Conservation (phyloP, 495 filamentous ascomycete genomes). For the Cryomyces antarcticus region DNA sequence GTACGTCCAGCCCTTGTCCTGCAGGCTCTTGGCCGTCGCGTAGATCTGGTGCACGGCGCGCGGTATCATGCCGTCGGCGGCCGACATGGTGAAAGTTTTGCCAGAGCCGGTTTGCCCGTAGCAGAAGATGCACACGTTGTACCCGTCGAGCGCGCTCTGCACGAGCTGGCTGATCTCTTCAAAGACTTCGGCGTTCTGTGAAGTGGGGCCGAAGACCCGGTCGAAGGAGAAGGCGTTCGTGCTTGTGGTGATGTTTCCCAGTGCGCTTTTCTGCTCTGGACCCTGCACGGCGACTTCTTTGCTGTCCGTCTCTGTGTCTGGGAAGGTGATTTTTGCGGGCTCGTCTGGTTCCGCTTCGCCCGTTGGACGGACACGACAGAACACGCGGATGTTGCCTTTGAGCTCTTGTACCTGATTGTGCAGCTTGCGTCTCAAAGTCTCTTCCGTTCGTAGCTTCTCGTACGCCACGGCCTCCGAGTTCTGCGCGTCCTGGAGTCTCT, state of each 20-base stretch:
- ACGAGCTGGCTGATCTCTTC: constrained; percentile 95
- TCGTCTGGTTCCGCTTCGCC: constrained; percentile 32
- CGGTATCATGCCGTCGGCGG: constrained; percentile 80
- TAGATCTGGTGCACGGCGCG: constrained; percentile 85
- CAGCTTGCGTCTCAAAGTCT: constrained; percentile 73
- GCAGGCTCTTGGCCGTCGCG: constrained; percentile 55
- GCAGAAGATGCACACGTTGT: constrained; percentile 98
- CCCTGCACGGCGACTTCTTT: constrained; percentile 74
- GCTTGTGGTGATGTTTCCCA: constrained; percentile 54
- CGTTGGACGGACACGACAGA: constrained; percentile 84
- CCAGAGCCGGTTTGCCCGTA: constrained; percentile 96
- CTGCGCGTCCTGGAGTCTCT: constrained; percentile 55
- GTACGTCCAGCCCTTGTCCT: constrained; percentile 87
- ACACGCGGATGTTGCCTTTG: constrained; percentile 98
- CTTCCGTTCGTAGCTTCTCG: constrained; percentile 74
- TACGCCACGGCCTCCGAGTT: constrained; percentile 45
- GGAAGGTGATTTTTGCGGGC: constrained; percentile 51
- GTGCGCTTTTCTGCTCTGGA: constrained; percentile 60
- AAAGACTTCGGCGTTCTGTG: constrained; percentile 73
- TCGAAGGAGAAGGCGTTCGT: constrained; percentile 82
- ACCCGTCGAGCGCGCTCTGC: constrained; percentile 87
- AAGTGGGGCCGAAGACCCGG: constrained; percentile 63
- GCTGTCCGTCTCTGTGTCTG: constrained; percentile 53
- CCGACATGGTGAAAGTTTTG: constrained; percentile 91
- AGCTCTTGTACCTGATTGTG: constrained; percentile 97